Evolutionary conservation across 495 filamentous ascomycete species (phyloP).

Genomic region (Talaromyces nanjingensis): DNA sequence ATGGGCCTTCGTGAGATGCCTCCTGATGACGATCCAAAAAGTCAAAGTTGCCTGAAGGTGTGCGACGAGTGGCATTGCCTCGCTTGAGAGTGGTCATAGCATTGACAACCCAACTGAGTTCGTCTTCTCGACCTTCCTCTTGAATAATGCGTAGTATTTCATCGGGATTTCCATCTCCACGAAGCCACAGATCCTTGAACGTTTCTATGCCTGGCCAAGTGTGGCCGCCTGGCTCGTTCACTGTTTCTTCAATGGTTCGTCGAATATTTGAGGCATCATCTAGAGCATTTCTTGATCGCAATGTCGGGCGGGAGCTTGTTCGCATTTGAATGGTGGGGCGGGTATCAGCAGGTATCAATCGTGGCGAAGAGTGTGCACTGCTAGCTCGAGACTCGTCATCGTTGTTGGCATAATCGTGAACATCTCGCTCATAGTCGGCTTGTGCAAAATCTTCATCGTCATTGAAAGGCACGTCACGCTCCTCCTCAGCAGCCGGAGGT

Average conservation of each 20-base stretch:
- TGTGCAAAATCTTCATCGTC: background rate
- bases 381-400: slow-evolving; percentile 8
- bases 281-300: slow-evolving; percentile 9
- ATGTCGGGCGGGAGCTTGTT: slow-evolving; percentile 9
- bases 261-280: slow-evolving; percentile 29
- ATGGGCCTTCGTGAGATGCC: background rate
- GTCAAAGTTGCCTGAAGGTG: background rate
- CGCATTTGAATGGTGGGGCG: slow-evolving; percentile 7
- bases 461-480: slow-evolving; percentile 15
- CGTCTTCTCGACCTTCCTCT: slow-evolving; percentile 50
- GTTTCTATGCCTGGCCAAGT: slow-evolving; percentile 33
- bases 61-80: background rate
- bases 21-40: background rate
- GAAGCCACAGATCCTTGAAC: slow-evolving; percentile 44
- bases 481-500: slow-evolving; percentile 11
- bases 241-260: slow-evolving; percentile 29
- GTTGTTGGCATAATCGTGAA: background rate
- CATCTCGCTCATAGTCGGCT: background rate
- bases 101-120: slow-evolving; percentile 43
- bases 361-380: background rate
- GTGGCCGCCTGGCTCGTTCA: slow-evolving; percentile 12
- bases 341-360: background rate
- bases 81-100: slow-evolving; percentile 24
- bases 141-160: slow-evolving; percentile 55
- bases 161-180: slow-evolving; percentile 50